phyloP scores from a whole-genome alignment of 495 filamentous ascomycete species.

The Jackrogersella minutella region DNA sequence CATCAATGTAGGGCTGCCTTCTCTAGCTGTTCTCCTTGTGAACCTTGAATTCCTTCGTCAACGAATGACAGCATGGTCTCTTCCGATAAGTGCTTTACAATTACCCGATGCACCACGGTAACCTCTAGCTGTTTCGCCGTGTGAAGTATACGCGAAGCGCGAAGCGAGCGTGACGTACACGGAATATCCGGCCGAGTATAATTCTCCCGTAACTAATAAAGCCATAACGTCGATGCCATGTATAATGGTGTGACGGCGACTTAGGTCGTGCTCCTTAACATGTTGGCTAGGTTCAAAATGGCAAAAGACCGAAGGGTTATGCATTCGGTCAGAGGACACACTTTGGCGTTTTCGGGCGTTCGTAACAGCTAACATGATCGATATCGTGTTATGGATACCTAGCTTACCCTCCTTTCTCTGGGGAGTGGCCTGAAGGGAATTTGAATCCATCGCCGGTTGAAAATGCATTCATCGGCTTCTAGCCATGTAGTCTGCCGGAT shows the following conservation, averaged over 20 bases:
- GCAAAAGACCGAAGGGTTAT: conserved; percentile 19
- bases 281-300: conserved; percentile 7
- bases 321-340: not conserved
- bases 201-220: not conserved
- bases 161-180: not conserved
- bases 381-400: conserved; percentile 7
- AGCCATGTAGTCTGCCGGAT: conserved; percentile 21
- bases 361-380: conserved; percentile 2
- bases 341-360: not conserved
- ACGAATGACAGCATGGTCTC: conserved; percentile 15
- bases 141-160: not conserved
- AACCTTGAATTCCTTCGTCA: not conserved
- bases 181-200: not conserved
- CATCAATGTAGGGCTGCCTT: conserved; percentile 15
- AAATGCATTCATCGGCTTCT: conserved; percentile 6
- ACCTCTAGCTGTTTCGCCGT: not conserved
- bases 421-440: conserved; percentile 14
- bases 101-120: conserved; percentile 14
- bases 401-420: conserved; percentile 12
- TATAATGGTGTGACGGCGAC: conserved; percentile 17
- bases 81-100: conserved; percentile 16
- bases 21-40: not conserved
- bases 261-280: conserved; percentile 15
- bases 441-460: not conserved
- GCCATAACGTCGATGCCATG: conserved; percentile 1